These are phyloP conservation scores for Leucoagaricus sp. DNA, from an alignment of 1,284 basidiomycete genomes.

Conservation along the genomic window DNA sequence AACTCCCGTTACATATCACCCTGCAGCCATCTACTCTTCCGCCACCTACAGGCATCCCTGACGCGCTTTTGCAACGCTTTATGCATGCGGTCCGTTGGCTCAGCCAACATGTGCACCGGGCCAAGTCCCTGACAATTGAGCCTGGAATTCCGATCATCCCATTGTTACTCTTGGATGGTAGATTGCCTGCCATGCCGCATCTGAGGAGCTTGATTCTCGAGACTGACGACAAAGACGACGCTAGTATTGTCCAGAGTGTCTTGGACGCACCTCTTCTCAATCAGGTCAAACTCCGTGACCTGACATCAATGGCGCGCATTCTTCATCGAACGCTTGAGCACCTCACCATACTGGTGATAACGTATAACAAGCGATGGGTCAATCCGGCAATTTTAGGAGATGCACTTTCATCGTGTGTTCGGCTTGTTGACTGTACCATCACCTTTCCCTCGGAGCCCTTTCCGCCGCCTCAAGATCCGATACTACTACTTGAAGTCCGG, in stretches of 20 bases:
- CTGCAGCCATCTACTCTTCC: slow-evolving; percentile 15
- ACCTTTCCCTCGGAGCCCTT: slow-evolving; percentile 20
- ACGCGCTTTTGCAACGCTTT: slow-evolving; percentile 6
- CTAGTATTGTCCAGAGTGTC: slow-evolving; percentile 12
- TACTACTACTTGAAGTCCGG: slow-evolving; percentile 18
- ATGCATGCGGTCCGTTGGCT: slow-evolving; percentile 16
- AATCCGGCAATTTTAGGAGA: slow-evolving; percentile 17
- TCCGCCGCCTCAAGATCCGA: slow-evolving; percentile 13
- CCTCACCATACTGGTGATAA: slow-evolving; percentile 16
- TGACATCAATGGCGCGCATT: slow-evolving; percentile 19
- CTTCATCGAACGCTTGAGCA: slow-evolving; percentile 10
- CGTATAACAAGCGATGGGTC: slow-evolving; percentile 18
- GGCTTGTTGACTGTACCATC: slow-evolving; percentile 20
- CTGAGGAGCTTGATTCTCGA: slow-evolving; percentile 18
- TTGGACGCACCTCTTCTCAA: slow-evolving; percentile 18
- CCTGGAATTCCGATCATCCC: slow-evolving; percentile 19
- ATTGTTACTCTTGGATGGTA: slow-evolving; percentile 13
- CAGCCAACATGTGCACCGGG: slow-evolving; percentile 17
- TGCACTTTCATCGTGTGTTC: slow-evolving; percentile 18
- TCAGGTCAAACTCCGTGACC: slow-evolving; percentile 19
- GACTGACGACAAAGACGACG: slow-evolving; percentile 16
- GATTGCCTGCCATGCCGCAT: slow-evolving; percentile 16
- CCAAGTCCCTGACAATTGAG: slow-evolving; percentile 17
- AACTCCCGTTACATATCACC: slow-evolving; percentile 19
- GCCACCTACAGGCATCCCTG: slow-evolving; percentile 10